Evolutionary conservation across 2,329 filamentous ascomycete species (phyloP).

Genomic region (Kalmusia sp.): DNA sequence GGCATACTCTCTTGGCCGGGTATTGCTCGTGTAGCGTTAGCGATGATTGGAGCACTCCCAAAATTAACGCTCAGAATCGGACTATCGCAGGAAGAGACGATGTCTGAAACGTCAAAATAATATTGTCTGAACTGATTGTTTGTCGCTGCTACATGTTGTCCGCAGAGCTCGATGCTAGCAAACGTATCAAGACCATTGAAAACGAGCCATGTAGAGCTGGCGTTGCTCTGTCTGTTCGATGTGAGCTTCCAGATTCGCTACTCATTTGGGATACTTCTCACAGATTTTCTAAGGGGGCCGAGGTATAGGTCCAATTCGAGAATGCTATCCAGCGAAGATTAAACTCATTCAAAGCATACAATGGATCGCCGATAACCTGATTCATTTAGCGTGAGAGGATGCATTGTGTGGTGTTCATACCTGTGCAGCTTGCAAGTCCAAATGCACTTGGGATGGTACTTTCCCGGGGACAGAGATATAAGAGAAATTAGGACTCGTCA

Average conservation of each 20-base stretch:
- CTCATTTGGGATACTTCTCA: constrained; percentile 2
- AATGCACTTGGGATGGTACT: constrained; percentile 65
- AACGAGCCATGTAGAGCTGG: constrained; percentile 59
- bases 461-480: constrained; percentile 61
- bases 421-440: constrained; percentile 61
- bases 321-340: constrained; percentile 65
- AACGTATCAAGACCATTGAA: constrained; percentile 71
- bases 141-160: constrained; percentile 60
- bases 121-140: constrained; percentile 71
- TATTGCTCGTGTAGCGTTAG: constrained; percentile 58
- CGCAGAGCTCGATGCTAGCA: constrained; percentile 63
- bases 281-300: constrained; percentile 48
- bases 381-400: background rate
- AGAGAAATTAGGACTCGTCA: constrained; percentile 53
- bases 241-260: background rate
- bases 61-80: constrained; percentile 61
- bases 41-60: constrained; percentile 63
- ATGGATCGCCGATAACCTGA: constrained; percentile 60
- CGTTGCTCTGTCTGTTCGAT: constrained; percentile 28
- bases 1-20: constrained; percentile 55
- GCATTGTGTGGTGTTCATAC: constrained; percentile 1
- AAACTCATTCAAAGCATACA: constrained; percentile 66
- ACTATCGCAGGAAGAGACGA: constrained; percentile 52
- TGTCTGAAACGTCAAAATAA: constrained; percentile 62
- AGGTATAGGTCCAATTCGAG: constrained; percentile 68